Evolutionary conservation across 139 green algal genomes (phyloP).

Genomic region (Edaphochlamys debaryana): DNA sequence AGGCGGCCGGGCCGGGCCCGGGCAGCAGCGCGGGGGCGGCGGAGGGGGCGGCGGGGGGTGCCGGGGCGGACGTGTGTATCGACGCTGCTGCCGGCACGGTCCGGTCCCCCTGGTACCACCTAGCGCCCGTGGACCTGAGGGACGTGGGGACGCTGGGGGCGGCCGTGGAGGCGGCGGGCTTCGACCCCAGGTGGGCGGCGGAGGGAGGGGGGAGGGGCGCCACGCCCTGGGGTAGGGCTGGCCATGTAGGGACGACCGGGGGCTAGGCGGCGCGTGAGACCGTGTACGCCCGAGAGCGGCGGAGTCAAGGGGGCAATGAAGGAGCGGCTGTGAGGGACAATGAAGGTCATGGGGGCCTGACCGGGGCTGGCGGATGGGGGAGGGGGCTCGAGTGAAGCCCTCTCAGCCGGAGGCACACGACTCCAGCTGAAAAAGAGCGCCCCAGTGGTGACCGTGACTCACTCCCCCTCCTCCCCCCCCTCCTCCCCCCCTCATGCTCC

Average conservation of each 20-base stretch:
- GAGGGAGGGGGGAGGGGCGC: too few relatives aligned
- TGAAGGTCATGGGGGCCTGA: too few relatives aligned
- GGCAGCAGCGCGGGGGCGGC: background rate
- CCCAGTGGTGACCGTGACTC: too few relatives aligned
- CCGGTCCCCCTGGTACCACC: constrained; percentile 58
- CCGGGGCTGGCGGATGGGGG: background rate
- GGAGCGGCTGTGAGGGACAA: too few relatives aligned
- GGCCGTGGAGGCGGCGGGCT: constrained; percentile 57
- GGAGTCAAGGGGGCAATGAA: too few relatives aligned
- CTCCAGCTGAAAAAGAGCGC: too few relatives aligned
- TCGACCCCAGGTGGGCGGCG: constrained; percentile 57
- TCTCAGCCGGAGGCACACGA: too few relatives aligned
- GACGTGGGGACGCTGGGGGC: constrained; percentile 49
- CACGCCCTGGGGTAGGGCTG: background rate
- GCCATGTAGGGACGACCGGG: too few relatives aligned
- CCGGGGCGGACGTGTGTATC: background rate
- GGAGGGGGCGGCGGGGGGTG: background rate
- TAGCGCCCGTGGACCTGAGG: constrained; percentile 79
- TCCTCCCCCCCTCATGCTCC: background rate
- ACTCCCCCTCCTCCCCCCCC: too few relatives aligned
- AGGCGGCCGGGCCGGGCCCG: background rate
- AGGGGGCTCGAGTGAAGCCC: too few relatives aligned
- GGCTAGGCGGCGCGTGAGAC: too few relatives aligned
- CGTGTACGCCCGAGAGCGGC: too few relatives aligned
- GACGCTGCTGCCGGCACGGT: constrained; percentile 44